Conservation (phyloP, 75 land plant species). For the Cryptomeria japonica region DNA sequence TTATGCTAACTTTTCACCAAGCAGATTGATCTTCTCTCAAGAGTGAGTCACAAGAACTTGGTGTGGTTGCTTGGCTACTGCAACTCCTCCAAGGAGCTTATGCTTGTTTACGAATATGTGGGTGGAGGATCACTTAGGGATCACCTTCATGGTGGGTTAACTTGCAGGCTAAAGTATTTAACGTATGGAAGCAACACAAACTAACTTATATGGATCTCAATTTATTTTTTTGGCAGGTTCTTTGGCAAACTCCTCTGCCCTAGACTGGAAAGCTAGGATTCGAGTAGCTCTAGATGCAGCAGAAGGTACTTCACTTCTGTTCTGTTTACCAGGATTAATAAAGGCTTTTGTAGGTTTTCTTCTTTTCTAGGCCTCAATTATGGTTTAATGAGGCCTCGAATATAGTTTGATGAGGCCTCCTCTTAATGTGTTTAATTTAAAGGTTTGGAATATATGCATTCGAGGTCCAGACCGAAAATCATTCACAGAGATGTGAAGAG, state of each 20-base stretch:
- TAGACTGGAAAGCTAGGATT: conserved; percentile 35
- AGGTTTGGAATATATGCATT: too few species aligned
- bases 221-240: conserved; percentile 10
- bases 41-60: conserved; percentile 66
- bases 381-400: too few species aligned
- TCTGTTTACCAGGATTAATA: background rate
- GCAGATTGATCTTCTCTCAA: conserved; percentile 60
- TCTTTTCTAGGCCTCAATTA: too few species aligned
- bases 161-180: too few species aligned
- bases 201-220: background rate
- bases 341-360: too few species aligned
- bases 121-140: conserved; percentile 52
- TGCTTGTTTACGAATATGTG: conserved; percentile 30
- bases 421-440: too few species aligned
- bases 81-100: conserved; percentile 33
- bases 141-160: conserved; percentile 44
- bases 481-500: too few species aligned
- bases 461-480: too few species aligned
- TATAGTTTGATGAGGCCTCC: too few species aligned
- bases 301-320: too few species aligned
- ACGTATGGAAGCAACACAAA: background rate
- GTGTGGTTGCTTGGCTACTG: conserved; percentile 70
- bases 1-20: background rate
- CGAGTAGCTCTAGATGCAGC: too few species aligned
- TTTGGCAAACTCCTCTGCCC: conserved; percentile 16